Evolutionary conservation across 306 rosid species (phyloP).

Genomic region (Medicago arabica): DNA sequence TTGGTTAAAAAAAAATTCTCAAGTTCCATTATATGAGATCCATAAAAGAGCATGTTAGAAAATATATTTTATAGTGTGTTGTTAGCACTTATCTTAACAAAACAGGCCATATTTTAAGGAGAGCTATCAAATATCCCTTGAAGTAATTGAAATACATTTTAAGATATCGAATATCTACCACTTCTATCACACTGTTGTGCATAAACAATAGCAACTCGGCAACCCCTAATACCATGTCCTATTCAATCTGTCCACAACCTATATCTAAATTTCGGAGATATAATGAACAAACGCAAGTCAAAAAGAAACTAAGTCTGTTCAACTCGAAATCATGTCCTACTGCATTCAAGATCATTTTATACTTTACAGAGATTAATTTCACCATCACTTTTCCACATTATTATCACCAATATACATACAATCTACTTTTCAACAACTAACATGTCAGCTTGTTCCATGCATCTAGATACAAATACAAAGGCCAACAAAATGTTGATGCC

Average conservation of each 20-base stretch:
- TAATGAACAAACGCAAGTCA: neutral
- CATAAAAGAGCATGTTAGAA: too few relatives aligned
- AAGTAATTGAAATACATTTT: too few relatives aligned
- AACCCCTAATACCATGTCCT: neutral
- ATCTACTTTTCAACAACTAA: constrained; percentile 33
- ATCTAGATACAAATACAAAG: constrained; percentile 36
- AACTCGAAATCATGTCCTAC: constrained; percentile 22
- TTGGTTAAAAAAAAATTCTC: too few relatives aligned
- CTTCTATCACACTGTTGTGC: neutral
- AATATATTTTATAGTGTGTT: too few relatives aligned
- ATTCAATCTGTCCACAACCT: neutral
- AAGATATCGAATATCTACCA: too few relatives aligned
- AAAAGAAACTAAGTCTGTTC: constrained; percentile 1
- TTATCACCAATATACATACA: constrained; percentile 35
- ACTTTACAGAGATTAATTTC: constrained; percentile 30
- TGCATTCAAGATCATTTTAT: constrained; percentile 24
- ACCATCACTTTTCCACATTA: neutral
- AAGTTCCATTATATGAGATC: too few relatives aligned
- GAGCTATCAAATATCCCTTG: too few relatives aligned
- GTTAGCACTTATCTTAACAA: too few relatives aligned
- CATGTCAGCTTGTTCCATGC: constrained; percentile 30
- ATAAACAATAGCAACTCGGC: neutral
- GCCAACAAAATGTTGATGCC: constrained; percentile 15
- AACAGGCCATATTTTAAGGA: neutral
- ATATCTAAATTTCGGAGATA: neutral